These are phyloP conservation scores for Trichoderma koningiopsis DNA, from an alignment of 2,329 filamentous ascomycete species.

Conservation along the genomic window DNA sequence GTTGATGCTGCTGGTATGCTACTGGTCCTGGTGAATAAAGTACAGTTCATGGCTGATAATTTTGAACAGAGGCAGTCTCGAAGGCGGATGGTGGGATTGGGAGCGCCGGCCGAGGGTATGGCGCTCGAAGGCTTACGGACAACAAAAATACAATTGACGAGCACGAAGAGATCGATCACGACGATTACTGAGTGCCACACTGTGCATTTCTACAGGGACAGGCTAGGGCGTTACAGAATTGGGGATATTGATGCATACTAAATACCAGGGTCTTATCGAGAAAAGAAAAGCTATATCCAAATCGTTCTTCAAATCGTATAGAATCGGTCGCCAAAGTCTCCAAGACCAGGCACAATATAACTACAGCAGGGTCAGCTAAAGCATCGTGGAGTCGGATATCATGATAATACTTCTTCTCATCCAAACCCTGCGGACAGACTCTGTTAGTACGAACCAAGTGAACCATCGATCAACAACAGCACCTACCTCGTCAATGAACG, in stretches of 20 bases:
- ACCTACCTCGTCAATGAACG: slow-evolving; percentile 82
- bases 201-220: slow-evolving; percentile 12
- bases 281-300: slow-evolving; percentile 43
- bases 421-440: slow-evolving; percentile 63
- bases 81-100: slow-evolving; percentile 45
- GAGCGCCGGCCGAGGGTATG: slow-evolving; percentile 33
- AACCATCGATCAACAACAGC: neutral
- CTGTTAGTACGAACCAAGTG: slow-evolving; percentile 22
- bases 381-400: slow-evolving; percentile 19
- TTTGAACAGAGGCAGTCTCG: slow-evolving; percentile 50
- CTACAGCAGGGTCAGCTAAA: slow-evolving; percentile 55
- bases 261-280: slow-evolving; percentile 3
- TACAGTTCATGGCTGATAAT: slow-evolving; percentile 26
- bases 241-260: slow-evolving; percentile 14
- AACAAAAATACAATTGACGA: slow-evolving; percentile 40
- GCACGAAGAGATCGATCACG: slow-evolving; percentile 58
- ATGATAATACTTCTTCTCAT: slow-evolving; percentile 86
- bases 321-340: slow-evolving; percentile 94
- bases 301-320: slow-evolving; percentile 85
- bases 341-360: slow-evolving; percentile 91
- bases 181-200: slow-evolving; percentile 52
- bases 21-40: neutral
- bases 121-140: slow-evolving; percentile 30
- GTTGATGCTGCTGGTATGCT: slow-evolving; percentile 75
- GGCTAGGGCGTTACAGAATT: slow-evolving; percentile 8